Base-by-base conservation (phyloP, 2,329 filamentous ascomycete species). In the Nothopassalora personata region DNA sequence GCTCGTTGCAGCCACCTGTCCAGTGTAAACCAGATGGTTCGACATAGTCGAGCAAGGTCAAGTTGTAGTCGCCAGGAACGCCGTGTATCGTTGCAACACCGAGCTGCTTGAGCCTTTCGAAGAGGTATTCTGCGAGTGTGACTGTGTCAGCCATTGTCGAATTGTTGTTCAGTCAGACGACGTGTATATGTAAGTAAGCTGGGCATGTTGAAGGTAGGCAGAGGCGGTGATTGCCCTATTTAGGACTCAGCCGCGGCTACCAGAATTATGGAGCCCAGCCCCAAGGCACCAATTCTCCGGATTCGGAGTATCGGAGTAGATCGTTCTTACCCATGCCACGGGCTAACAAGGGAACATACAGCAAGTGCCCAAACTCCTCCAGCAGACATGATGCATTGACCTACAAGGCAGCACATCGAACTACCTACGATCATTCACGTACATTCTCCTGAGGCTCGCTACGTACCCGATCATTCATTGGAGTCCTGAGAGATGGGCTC, bases 1-100 rank as follows among this genome's bases (percentile, higher is more conserved):
- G 76, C 68, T 85, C 83, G 64, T 85, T 85, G 56, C 78, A 75
- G 60, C 81, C 84, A 60, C 82, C 81, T 10, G 81, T 77, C 72
- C 75, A 77, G 48, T 72, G 65, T 9, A 79, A 65, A 2, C 74
- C 74, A 2, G 53, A 55, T 31, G 53, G 53, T 23, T 71, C 55
- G 9, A 75, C 72, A 56, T 74, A 70, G 53, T 79, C 77, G 1
- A 79, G 74, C 23, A 78, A 72, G 19, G 77, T 73, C 9, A 79
- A 70, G 59, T 78, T 78, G 70, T 77, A 79, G 61, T 79, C 76
- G 6, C 76, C 77, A 0, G 77, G 77, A 9, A 78, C 74, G 11
- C 76, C 74, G 64, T 77, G 74, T 60, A 77, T 73, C 10, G 72
- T 74, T 48, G 73, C 66, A 31, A 77, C 67, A 28, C 75, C 75